Evolutionary conservation across 306 rosid genomes (phyloP).

Genomic region (Medicago lupulina): DNA sequence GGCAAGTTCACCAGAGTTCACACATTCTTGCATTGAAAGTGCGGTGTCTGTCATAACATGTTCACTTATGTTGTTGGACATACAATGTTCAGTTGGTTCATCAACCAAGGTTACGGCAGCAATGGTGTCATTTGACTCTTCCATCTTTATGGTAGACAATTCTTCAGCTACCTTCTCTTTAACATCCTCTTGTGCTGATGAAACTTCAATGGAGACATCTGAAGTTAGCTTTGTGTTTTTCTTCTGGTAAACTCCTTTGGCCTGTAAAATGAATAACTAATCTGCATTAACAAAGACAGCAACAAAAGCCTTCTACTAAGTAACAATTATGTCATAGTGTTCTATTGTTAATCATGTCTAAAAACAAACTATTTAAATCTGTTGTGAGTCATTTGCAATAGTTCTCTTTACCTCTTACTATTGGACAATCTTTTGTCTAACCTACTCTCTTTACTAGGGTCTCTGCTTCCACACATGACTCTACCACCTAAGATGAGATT

Average conservation of each 20-base stretch:
- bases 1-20: constrained; percentile 42
- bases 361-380: neutral
- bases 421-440: neutral
- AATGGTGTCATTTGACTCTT: constrained; percentile 52
- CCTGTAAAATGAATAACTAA: constrained; percentile 49
- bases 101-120: constrained; percentile 40
- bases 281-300: constrained; percentile 41
- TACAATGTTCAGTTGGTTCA: constrained; percentile 39
- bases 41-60: constrained; percentile 38
- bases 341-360: constrained; percentile 17
- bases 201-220: constrained; percentile 45
- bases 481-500: constrained; percentile 1
- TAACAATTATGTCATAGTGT: neutral
- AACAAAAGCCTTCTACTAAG: neutral
- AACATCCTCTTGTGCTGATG: constrained; percentile 59
- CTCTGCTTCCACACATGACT: neutral
- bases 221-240: constrained; percentile 46
- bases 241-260: constrained; percentile 50
- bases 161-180: constrained; percentile 71
- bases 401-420: neutral
- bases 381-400: neutral
- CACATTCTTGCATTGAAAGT: constrained; percentile 46
- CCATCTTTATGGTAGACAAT: constrained; percentile 71
- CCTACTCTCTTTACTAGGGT: neutral
- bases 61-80: constrained; percentile 39